Conservation (phyloP, 2,329 filamentous ascomycete genomes). For the Thielaviopsis ethacetica region DNA sequence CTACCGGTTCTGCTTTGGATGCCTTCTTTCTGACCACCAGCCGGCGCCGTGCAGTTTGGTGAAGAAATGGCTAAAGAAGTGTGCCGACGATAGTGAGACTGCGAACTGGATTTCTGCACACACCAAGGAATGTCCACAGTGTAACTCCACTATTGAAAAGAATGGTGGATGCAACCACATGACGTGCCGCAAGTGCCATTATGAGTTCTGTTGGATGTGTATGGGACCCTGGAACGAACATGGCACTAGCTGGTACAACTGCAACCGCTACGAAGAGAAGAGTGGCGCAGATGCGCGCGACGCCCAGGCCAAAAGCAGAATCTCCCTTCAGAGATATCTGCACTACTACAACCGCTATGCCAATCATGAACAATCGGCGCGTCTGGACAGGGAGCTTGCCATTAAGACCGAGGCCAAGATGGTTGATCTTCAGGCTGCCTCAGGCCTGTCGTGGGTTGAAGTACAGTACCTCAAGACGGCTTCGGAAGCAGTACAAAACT, state of each 20-base stretch:
- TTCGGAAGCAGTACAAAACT: slow-evolving; percentile 84
- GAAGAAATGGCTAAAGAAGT: slow-evolving; percentile 95
- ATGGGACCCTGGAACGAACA: slow-evolving; percentile 99
- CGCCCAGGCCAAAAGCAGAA: slow-evolving; percentile 77
- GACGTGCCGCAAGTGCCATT: slow-evolving; percentile 89
- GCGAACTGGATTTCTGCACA: slow-evolving; percentile 99
- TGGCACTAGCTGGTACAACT: slow-evolving; percentile 98
- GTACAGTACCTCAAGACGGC: slow-evolving; percentile 92
- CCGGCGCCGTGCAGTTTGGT: slow-evolving; percentile 83
- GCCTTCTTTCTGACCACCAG: slow-evolving; percentile 76
- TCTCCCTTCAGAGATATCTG: slow-evolving; percentile 86
- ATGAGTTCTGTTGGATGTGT: slow-evolving; percentile 99
- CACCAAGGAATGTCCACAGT: slow-evolving; percentile 94
- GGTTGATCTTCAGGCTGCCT: slow-evolving; percentile 84
- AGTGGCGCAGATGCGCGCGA: slow-evolving; percentile 80
- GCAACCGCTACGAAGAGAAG: slow-evolving; percentile 93
- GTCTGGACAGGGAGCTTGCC: slow-evolving; percentile 90
- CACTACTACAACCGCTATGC: slow-evolving; percentile 99
- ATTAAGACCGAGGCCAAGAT: slow-evolving; percentile 98
- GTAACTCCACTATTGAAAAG: slow-evolving; percentile 95
- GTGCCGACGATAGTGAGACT: slow-evolving; percentile 93
- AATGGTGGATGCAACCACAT: slow-evolving; percentile 97
- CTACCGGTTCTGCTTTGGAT: slow-evolving; percentile 89
- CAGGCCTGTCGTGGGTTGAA: slow-evolving; percentile 97
- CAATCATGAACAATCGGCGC: slow-evolving; percentile 95